Base-by-base conservation (phyloP, 495 filamentous ascomycete genomes). In the Penicillium verhagenii region DNA sequence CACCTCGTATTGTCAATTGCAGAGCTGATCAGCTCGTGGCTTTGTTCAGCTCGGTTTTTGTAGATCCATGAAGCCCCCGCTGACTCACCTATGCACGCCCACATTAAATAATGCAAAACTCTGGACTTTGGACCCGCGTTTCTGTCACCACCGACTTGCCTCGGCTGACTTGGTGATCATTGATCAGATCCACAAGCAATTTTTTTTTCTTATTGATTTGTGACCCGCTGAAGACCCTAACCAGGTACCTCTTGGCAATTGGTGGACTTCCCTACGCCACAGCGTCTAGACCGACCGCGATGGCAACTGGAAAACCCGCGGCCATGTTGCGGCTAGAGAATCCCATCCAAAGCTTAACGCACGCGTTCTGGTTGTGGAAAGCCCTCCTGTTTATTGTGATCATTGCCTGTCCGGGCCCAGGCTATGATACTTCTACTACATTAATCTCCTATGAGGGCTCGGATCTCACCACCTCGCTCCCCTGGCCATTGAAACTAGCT, bases 371-470 rank as follows among this genome's bases (percentile, higher is more conserved):
- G 50, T 55, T 78, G 21, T 97, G 91, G 91, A 97, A 97, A 70
- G 44, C 75, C 6, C 60, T 95, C 19, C 71, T 97, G 21, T 72
- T 92, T 33, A 52, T 80, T 21, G 73, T 94, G 46, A 82, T 86
- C 31, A 60, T 82, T 42, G 67, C 72, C 43, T 82, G 81, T 58
- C 87, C 92, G 18, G 86, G 89, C 9, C 79, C 79, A 7, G 86
- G 90, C 31, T 98, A 98, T 72, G 94, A 98, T 67, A 96, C 91
- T 13, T 97, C 94, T 23, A 89, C 84, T 23, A 75, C 75, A 8
- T 78, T 96, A 29, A 61, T 91, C 23, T 65, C 75, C 43, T 54
- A 60, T 54, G 61, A 63, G 43, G 42, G 29, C 18, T 48, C 45
- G 45, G 43, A 50, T 29, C 47, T 58, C 20, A 33, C 55, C 19